Evolutionary conservation across 2,329 filamentous ascomycete species (phyloP), one percentile per base, ranked within the genome.

Genomic region (Verruconis gallopava): DNA sequence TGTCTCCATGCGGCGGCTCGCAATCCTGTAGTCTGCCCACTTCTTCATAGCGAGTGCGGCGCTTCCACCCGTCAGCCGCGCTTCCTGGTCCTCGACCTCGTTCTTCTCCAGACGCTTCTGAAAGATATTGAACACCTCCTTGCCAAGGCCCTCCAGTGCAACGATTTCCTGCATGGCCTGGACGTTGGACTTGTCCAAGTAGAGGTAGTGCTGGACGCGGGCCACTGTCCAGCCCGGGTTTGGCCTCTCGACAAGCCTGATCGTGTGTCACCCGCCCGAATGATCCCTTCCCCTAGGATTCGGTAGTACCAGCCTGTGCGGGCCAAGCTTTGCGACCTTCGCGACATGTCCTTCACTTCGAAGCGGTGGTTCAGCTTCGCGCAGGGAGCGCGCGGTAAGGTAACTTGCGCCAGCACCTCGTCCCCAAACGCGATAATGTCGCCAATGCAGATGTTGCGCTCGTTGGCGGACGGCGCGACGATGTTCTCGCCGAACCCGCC

Each of bases 311-410:
- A 81, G 0, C 77, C 77, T 0, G 75, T 79, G 1, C 76, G 68
- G 44, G 71, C 71, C 2, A 61, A 62, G 46, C 67, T 64, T 57
- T 72, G 77, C 0, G 73, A 72, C 15, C 66, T 61, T 1, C 69
- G 69, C 3, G 76, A 72, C 55, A 81, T 79, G 46, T 76, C 71
- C 50, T 73, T 73, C 6, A 78, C 59, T 22, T 70, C 65, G 54
- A 81, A 81, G 1, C 77, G 73, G 50, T 80, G 76, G 52, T 81
- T 81, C 5, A 81, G 66, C 53, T 81, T 81, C 60, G 72, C 81
- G 59, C 77, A 81, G 6, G 77, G 77, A 48, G 75, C 70, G 13
- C 77, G 67, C 1, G 77, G 77, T 18, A 79, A 59, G 47, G 68
- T 72, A 18, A 80, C 71, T 49, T 80, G 71, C 0, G 79, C 62